Base-by-base conservation (phyloP, 306 rosid species). In the Dryas alaskensis region DNA sequence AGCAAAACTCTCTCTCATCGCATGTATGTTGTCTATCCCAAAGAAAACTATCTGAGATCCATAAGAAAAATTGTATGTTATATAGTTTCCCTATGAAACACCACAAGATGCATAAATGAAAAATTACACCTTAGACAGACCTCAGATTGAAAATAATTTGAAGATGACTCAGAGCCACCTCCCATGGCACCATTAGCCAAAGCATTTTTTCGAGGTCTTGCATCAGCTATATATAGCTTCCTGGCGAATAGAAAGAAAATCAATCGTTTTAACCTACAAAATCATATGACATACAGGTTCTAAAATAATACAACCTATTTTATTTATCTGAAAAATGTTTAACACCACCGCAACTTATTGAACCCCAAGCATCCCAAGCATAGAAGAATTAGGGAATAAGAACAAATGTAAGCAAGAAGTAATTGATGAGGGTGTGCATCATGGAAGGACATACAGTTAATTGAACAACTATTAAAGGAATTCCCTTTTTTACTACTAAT, bases 141-240 rank as follows among this genome's bases (percentile, higher is more conserved):
- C 95, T 94, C 97, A 47, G 96, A 92, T 82, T 94, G 99, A 70
- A 79, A 87, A 78, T 94, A 94, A 82, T 94, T 82, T 63, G 99
- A 84, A 14, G 99, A 94, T 68, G 99, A 94, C 81, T 94, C 99
- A 0, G 99, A 94, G 75, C 99, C 97, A 83, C 99, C 99, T 77
- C 99, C 99, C 97, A 92, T 89, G 74, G 99, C 99, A 71, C 97
- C 92, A 86, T 94, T 94, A 62, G 97, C 99, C 72, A 92, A 86
- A 83, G 99, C 96, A 79, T 94, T 94, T 82, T 89, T 94, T 78
- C 97, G 89, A 25, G 96, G 99, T 74, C 99, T 89, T 10, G 99
- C 99, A 83, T 94, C 99, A 47, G 91, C 96, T 31, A 94, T 94
- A 82, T 92, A 94, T 67, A 94, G 86, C 88, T 94, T 94, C 89